Evolutionary conservation across 2,329 filamentous ascomycete species (phyloP).

Genomic region (Pseudodiploospora longispora): DNA sequence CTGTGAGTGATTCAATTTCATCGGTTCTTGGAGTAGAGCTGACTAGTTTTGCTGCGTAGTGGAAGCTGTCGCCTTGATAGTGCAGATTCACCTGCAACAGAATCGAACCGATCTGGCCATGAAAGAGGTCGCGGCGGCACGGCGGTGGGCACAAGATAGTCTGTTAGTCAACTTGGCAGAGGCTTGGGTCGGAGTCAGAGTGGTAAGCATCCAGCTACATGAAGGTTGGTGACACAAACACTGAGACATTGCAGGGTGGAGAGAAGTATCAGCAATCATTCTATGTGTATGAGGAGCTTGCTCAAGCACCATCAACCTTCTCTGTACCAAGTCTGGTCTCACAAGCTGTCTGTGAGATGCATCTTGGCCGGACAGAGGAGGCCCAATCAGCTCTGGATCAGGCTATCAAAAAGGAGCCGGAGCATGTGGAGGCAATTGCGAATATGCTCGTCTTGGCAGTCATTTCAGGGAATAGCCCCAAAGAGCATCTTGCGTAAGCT

Average conservation of each 20-base stretch:
- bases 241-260: constrained; percentile 57
- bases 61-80: constrained; percentile 74
- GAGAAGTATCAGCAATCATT: constrained; percentile 95
- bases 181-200: constrained; percentile 84
- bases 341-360: constrained; percentile 85
- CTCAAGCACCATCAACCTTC: constrained; percentile 74
- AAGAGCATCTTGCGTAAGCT: constrained; percentile 54
- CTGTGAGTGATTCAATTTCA: constrained; percentile 45
- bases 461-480: constrained; percentile 63
- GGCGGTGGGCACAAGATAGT: constrained; percentile 92
- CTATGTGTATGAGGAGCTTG: constrained; percentile 95
- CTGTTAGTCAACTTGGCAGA: constrained; percentile 90
- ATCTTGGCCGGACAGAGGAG: constrained; percentile 81
- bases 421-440: constrained; percentile 67
- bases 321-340: constrained; percentile 70
- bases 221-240: neutral
- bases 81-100: constrained; percentile 86
- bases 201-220: constrained; percentile 44
- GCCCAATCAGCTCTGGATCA: constrained; percentile 79
- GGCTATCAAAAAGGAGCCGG: constrained; percentile 65
- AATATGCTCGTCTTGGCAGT: constrained; percentile 76
- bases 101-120: constrained; percentile 85
- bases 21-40: neutral
- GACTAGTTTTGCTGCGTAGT: constrained; percentile 31
- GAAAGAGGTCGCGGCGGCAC: constrained; percentile 79